phyloP scores from a whole-genome alignment of 352 stramenopile genomes.

The Pythium monospermum region DNA sequence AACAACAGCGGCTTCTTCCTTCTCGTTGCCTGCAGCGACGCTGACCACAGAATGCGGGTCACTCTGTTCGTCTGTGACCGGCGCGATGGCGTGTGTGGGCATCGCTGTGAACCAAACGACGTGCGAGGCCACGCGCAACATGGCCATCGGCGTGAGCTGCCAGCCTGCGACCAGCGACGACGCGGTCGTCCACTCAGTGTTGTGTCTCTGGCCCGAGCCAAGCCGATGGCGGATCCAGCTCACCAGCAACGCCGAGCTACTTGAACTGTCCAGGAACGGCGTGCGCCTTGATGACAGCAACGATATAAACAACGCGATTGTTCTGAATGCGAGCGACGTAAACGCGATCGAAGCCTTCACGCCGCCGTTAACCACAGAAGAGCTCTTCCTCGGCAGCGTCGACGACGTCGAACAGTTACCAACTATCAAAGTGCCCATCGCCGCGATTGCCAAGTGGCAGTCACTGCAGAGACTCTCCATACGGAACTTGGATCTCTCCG shows the following conservation, averaged over 20 bases:
- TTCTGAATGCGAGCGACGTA: constrained; percentile 18
- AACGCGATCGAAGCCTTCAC: constrained; percentile 5
- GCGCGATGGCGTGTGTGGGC: constrained; percentile 5
- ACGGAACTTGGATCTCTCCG: constrained; percentile 14
- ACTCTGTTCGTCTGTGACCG: constrained; percentile 3
- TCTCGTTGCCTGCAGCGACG: neutral
- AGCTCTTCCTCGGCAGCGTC: constrained; percentile 10
- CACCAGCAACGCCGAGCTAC: constrained; percentile 9
- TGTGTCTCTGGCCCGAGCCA: constrained; percentile 14
- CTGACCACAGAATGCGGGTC: constrained; percentile 10
- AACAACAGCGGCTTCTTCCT: no score
- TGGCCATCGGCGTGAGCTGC: constrained; percentile 10
- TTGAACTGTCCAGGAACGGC: constrained; percentile 3
- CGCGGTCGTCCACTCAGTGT: neutral
- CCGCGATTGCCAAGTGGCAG: constrained; percentile 9
- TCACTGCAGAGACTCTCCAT: constrained; percentile 10
- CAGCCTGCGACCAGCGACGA: neutral
- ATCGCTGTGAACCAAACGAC: neutral
- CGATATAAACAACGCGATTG: constrained; percentile 1
- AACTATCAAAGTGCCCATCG: neutral
- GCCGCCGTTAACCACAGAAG: neutral
- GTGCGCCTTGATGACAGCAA: neutral
- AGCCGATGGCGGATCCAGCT: constrained; percentile 10
- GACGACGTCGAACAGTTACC: neutral
- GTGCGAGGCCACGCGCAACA: constrained; percentile 5